Conservation (phyloP, 2,329 filamentous ascomycete genomes). For the Grosmannia huntii region DNA sequence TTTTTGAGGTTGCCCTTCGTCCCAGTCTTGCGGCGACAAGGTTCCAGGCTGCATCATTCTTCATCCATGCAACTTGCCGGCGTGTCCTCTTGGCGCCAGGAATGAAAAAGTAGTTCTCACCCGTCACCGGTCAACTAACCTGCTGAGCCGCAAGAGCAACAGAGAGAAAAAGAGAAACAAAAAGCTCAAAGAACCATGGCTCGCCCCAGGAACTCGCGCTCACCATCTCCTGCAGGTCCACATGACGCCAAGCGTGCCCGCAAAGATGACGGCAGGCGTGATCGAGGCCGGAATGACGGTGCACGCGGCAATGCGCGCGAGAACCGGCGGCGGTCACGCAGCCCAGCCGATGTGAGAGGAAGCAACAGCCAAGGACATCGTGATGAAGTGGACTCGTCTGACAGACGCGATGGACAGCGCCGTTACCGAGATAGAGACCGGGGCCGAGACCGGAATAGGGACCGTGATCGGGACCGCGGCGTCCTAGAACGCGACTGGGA, state of each 20-base stretch:
- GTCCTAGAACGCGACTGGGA: conserved; percentile 12
- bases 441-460: conserved; percentile 37
- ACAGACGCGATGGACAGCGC: conserved; percentile 32
- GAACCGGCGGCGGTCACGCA: conserved; percentile 47
- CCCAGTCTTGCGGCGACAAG: neutral
- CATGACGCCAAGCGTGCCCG: conserved; percentile 57
- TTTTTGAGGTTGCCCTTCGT: neutral
- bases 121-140: neutral
- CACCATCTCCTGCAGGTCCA: conserved; percentile 86
- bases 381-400: conserved; percentile 21
- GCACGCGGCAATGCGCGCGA: conserved; percentile 37
- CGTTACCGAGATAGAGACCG: conserved; percentile 38
- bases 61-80: neutral
- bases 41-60: neutral
- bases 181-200: conserved; percentile 29
- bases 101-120: conserved; percentile 6
- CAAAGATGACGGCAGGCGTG: conserved; percentile 47
- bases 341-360: conserved; percentile 44
- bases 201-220: conserved; percentile 60
- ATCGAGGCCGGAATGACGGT: conserved; percentile 33
- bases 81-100: neutral
- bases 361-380: neutral
- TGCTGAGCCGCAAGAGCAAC: neutral
- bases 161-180: neutral
- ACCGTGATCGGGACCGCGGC: conserved; percentile 8